phyloP scores from a whole-genome alignment of 805 yeast genomes.

The Myxozyma udenii region DNA sequence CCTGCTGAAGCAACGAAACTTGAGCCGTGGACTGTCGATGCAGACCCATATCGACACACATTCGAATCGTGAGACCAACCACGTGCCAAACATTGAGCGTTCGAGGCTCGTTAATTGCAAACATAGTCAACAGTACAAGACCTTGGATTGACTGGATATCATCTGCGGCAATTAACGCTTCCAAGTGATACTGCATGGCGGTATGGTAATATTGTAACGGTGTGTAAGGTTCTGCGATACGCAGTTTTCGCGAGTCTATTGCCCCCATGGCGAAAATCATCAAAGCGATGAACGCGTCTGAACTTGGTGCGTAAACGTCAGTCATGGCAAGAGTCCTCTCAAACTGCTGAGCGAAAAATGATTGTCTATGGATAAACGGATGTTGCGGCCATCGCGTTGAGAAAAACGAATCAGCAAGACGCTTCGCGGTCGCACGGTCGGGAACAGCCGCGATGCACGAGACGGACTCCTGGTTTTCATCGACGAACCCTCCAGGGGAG shows the following conservation, averaged over 20 bases:
- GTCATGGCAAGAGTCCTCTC: conserved; percentile 1
- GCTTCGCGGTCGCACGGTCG: conserved; percentile 1
- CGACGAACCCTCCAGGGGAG: neutral
- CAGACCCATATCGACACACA: conserved; percentile 19
- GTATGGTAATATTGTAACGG: conserved; percentile 16
- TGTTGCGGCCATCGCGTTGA: conserved; percentile 19
- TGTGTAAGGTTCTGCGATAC: neutral
- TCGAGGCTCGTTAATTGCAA: conserved; percentile 15
- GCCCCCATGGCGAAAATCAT: conserved; percentile 23
- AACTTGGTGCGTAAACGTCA: conserved; percentile 8
- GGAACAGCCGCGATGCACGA: neutral
- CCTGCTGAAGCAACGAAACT: conserved; percentile 66
- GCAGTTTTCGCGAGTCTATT: conserved; percentile 10
- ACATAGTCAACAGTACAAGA: conserved; percentile 11
- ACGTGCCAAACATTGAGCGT: conserved; percentile 20
- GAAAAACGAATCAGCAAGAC: conserved; percentile 9
- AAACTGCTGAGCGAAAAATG: conserved; percentile 12
- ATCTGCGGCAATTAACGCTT: conserved; percentile 12
- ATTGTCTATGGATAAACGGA: conserved; percentile 17
- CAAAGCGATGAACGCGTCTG: conserved; percentile 17
- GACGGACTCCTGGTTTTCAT: neutral
- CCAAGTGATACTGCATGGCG: conserved; percentile 13
- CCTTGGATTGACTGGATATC: conserved; percentile 17
- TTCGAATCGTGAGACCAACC: conserved; percentile 16
- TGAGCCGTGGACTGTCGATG: conserved; percentile 11